Percentiles rank a stretch among this genome's conserved stretches.
Evolutionary conservation across 2,329 filamentous ascomycete species (phyloP).

Genomic region (Aspergillus texensis): DNA sequence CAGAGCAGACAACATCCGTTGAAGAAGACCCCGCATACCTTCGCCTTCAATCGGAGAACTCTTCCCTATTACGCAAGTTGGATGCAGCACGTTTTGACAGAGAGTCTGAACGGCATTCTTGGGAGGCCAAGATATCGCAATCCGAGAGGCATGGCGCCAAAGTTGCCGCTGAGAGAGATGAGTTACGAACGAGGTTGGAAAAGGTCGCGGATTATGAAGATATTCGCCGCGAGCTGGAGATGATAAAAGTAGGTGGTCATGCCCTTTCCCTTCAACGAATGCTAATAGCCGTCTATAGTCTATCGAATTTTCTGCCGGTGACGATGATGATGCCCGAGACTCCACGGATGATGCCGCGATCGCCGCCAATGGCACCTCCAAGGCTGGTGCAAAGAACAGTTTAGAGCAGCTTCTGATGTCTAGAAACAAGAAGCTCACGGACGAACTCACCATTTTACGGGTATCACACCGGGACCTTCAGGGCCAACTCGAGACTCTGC

Average conservation of each 20-base stretch:
- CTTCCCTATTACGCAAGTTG: slow-evolving; percentile 83
- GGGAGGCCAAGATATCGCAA: slow-evolving; percentile 75
- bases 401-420: slow-evolving; percentile 88
- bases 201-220: slow-evolving; percentile 96
- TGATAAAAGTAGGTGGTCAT: slow-evolving; percentile 67
- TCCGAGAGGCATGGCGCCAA: slow-evolving; percentile 76
- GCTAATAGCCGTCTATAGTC: slow-evolving; percentile 54
- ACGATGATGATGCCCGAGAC: slow-evolving; percentile 64
- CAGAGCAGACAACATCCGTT: slow-evolving; percentile 61
- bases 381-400: slow-evolving; percentile 57
- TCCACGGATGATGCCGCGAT: slow-evolving; percentile 43
- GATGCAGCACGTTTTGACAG: slow-evolving; percentile 82
- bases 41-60: slow-evolving; percentile 89
- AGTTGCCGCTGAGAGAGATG: slow-evolving; percentile 78
- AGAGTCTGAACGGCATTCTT: slow-evolving; percentile 74
- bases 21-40: slow-evolving; percentile 91
- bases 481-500: slow-evolving; percentile 73
- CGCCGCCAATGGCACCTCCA: slow-evolving; percentile 55
- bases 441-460: slow-evolving; percentile 88
- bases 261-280: not conserved
- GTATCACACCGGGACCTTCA: slow-evolving; percentile 95
- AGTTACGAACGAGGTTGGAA: slow-evolving; percentile 76
- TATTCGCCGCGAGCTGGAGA: slow-evolving; percentile 91
- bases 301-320: slow-evolving; percentile 92
- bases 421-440: slow-evolving; percentile 93